Base-by-base conservation (phyloP, 2,329 filamentous ascomycete species). In the Colletotrichum sp. region DNA sequence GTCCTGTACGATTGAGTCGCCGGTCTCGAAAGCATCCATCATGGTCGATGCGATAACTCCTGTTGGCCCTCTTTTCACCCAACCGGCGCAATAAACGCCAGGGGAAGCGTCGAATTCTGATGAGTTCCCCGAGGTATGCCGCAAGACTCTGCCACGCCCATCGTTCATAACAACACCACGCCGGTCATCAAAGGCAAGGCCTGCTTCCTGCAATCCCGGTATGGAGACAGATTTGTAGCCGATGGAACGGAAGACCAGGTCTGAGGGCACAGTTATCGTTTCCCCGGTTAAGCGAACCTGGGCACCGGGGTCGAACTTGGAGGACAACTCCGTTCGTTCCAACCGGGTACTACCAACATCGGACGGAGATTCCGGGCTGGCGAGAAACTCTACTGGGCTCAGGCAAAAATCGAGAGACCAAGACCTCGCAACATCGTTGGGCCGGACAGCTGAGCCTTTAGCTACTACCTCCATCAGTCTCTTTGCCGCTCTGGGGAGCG, bases 31-130 rank as follows among this genome's bases (percentile, higher is more conserved):
- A 0, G 97, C 96, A 83, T 99, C 97, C 76, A 94, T 92, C 95
- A 99, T 98, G 0, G 97, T 99, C 34, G 94, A 96, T 2, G 96
- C 96, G 83, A 99, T 99, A 5, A 99, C 96, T 4, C 97, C 97
- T 0, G 96, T 98, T 0, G 97, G 96, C 0, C 97, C 97, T 44
- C 94, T 92, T 87, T 99, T 99, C 12, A 98, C 96, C 97, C 97
- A 99, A 1, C 97, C 97, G 18, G 96, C 95, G 79, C 96, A 98
- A 85, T 99, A 99, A 32, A 98, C 85, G 0, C 96, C 95, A 0
- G 93, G 92, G 81, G 83, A 91, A 81, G 78, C 87, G 81, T 77
- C 89, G 85, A 78, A 87, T 80, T 69, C 88, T 80, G 75, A 84
- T 78, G 79, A 84, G 12, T 78, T 82, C 76, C 78, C 82, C 79